Base-by-base conservation (phyloP, 2,329 filamentous ascomycete species). In the Onygenales sp. region DNA sequence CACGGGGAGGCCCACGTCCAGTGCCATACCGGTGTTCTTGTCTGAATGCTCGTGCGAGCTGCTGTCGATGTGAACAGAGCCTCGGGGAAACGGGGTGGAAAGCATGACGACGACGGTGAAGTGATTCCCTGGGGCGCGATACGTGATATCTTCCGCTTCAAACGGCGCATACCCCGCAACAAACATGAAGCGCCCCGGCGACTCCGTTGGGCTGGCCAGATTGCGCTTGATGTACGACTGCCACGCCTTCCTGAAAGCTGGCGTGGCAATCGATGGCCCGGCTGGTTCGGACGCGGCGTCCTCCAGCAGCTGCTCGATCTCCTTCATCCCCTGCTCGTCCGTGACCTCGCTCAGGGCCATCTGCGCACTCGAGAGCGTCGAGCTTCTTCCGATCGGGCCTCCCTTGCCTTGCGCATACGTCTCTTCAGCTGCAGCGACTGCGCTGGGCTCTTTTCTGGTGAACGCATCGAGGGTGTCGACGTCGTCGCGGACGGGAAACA, bases 361-460 rank as follows among this genome's bases (percentile, higher is more conserved):
- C 2, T 56, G 37, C 56, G 51, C 46, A 42, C 51, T 52, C 14
- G 55, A 55, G 11, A 50, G 50, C 1, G 50, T 48, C 9, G 44
- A 47, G 13, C 55, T 50, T 6, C 32, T 53, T 9, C 48, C 44
- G 34, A 56, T 54, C 14, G 53, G 55, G 13, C 53, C 55, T 9
- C 44, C 43, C 33, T 52, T 49, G 34, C 52, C 33, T 37, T 52
- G 49, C 4, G 47, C 45, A 49, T 54, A 57, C 43, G 52, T 36
- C 17, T 55, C 32, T 46, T 55, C 47, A 46, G 72, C 71, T 0
- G 77, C 57, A 63, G 76, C 69, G 7, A 72, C 74, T 11, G 65
- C 73, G 53, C 76, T 75, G 49, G 69, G 70, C 54, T 71, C 76
- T 3, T 61, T 54, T 49, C 63, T 52, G 37, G 63, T 54, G 21